Conservation (phyloP, 78 protist species). For the Tieghemostelium lacteum region DNA sequence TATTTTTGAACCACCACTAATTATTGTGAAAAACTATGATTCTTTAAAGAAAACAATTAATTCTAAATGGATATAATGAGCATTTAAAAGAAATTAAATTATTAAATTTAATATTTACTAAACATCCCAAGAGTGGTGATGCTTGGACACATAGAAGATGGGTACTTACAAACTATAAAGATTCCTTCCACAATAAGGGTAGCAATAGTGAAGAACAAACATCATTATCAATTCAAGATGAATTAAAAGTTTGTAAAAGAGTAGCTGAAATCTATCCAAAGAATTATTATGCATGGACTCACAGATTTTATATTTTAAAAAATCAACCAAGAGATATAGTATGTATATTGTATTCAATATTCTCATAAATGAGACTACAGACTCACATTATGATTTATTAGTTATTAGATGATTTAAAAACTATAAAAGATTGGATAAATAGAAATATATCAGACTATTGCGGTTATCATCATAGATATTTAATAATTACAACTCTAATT, state of each 20-base stretch:
- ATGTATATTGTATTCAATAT: not conserved
- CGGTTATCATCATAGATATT: conserved; percentile 65
- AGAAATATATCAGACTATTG: conserved; percentile 64
- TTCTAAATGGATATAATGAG: not conserved
- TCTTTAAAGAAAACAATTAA: conserved; percentile 18
- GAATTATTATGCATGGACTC: conserved; percentile 74
- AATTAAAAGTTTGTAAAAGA: conserved; percentile 37
- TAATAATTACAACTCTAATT: conserved; percentile 2
- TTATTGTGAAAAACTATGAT: not conserved
- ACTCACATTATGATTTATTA: not conserved
- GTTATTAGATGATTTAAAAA: conserved; percentile 31
- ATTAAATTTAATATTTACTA: conserved; percentile 51
- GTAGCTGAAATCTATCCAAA: conserved; percentile 78
- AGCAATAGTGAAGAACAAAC: not conserved
- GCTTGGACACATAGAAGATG: conserved; percentile 71
- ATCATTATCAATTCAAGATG: not conserved
- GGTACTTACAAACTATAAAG: conserved; percentile 3
- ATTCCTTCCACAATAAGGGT: too few species aligned
- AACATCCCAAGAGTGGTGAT: conserved; percentile 79
- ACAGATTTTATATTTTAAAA: conserved; percentile 22
- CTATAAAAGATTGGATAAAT: conserved; percentile 35
- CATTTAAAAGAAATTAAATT: conserved; percentile 25
- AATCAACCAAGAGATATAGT: conserved; percentile 4
- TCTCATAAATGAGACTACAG: not conserved
- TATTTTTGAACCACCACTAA: too few species aligned